These are phyloP conservation scores for Nicotiana sylvestris DNA, from an alignment of 257 asterid genomes.

Conservation along the genomic window DNA sequence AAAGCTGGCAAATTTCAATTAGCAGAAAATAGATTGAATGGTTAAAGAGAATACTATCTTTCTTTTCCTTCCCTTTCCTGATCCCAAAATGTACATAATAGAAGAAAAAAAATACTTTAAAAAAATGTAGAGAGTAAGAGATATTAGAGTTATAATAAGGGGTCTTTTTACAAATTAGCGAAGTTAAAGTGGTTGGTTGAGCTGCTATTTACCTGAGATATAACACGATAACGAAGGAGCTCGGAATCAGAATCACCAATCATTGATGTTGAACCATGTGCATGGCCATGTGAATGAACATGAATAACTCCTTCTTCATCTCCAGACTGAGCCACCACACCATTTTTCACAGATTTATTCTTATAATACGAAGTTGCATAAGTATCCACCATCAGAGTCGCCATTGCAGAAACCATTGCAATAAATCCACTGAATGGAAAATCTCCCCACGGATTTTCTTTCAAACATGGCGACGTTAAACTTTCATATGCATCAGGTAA, in stretches of 20 bases:
- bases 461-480: conserved; percentile 15
- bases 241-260: neutral
- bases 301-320: conserved; percentile 2
- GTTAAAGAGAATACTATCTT: too few species aligned
- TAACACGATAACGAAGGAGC: conserved; percentile 21
- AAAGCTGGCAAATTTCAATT: too few species aligned
- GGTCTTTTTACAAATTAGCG: too few species aligned
- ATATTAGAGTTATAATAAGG: too few species aligned
- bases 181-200: too few species aligned
- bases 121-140: too few species aligned
- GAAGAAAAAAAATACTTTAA: too few species aligned
- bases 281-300: conserved; percentile 24
- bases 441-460: conserved; percentile 16
- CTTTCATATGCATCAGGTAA: conserved; percentile 21
- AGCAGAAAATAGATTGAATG: too few species aligned
- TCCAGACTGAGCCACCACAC: neutral
- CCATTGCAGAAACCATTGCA: conserved; percentile 25
- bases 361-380: conserved; percentile 16
- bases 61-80: too few species aligned
- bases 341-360: neutral
- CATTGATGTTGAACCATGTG: conserved; percentile 15
- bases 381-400: conserved; percentile 21
- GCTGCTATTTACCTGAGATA: conserved; percentile 17
- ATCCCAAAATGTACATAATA: too few species aligned
- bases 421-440: conserved; percentile 24